Conservation (phyloP, 192 early-diverging fungal species). For the Mortierella antarctica region DNA sequence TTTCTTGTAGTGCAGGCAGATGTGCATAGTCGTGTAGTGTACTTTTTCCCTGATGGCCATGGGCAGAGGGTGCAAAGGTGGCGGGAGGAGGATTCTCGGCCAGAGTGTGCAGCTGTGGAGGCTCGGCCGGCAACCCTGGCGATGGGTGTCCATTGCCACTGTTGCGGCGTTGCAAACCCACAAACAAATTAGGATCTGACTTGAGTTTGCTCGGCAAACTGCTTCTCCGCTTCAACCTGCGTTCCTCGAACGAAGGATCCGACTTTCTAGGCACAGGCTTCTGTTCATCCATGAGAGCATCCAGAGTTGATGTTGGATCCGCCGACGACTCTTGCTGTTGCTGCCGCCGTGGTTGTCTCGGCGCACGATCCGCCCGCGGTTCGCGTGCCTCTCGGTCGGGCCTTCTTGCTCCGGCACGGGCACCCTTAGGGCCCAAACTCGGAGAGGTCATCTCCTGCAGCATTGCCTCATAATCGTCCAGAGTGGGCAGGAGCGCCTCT, state of each 20-base stretch:
- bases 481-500: slow-evolving; percentile 1
- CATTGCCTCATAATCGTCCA: slow-evolving; percentile 51
- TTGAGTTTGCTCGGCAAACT: slow-evolving; percentile 48
- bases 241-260: slow-evolving; percentile 7
- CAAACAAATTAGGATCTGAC: slow-evolving; percentile 15
- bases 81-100: neutral
- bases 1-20: slow-evolving; percentile 2
- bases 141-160: slow-evolving; percentile 9
- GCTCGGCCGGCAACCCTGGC: neutral
- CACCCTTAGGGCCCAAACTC: slow-evolving; percentile 9
- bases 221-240: slow-evolving; percentile 26
- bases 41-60: neutral
- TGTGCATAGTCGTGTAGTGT: slow-evolving; percentile 1
- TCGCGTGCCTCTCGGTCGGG: slow-evolving; percentile 23
- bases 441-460: slow-evolving; percentile 42
- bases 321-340: neutral
- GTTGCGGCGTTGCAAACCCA: slow-evolving; percentile 16
- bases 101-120: neutral
- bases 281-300: neutral
- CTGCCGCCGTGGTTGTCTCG: slow-evolving; percentile 8
- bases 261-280: neutral
- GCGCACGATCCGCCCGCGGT: slow-evolving; percentile 3
- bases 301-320: neutral
- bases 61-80: neutral
- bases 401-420: slow-evolving; percentile 1